Percentiles rank a stretch among this genome's conserved stretches.
Conservation (phyloP, 2,329 filamentous ascomycete genomes). For the Trichoderma polysporum region DNA sequence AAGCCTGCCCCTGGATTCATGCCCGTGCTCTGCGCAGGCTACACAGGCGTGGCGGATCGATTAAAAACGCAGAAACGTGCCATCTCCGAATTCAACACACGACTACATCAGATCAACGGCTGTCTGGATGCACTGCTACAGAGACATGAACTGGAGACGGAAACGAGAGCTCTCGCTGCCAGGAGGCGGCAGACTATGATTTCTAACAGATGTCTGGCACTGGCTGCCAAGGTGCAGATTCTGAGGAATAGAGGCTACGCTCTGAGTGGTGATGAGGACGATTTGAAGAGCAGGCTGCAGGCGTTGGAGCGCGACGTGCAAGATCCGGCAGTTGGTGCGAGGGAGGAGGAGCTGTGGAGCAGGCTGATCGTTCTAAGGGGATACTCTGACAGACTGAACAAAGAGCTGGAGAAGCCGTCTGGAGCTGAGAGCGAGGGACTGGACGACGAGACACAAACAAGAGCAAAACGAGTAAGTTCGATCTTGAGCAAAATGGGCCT, state of each 20-base stretch:
- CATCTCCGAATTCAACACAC: conserved; percentile 66
- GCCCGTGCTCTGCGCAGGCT: conserved; percentile 73
- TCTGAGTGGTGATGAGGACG: conserved; percentile 75
- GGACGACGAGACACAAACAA: conserved; percentile 67
- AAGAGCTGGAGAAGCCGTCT: conserved; percentile 69
- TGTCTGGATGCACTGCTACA: conserved; percentile 70
- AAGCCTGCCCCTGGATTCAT: conserved; percentile 76
- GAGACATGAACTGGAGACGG: conserved; percentile 73
- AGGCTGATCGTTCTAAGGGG: conserved; percentile 73
- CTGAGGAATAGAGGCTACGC: conserved; percentile 79
- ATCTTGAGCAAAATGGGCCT: neutral
- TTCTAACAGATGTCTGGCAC: conserved; percentile 68
- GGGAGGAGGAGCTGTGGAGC: conserved; percentile 85
- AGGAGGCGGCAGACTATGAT: conserved; percentile 70
- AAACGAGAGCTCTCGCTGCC: conserved; percentile 70
- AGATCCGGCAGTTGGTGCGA: conserved; percentile 71
- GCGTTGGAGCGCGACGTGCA: conserved; percentile 67
- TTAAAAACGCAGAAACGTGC: conserved; percentile 70
- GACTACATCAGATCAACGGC: conserved; percentile 77
- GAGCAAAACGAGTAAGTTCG: conserved; percentile 68
- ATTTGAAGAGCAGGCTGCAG: conserved; percentile 69
- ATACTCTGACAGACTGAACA: conserved; percentile 68
- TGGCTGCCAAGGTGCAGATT: conserved; percentile 79
- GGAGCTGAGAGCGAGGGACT: conserved; percentile 56
- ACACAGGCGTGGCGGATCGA: conserved; percentile 68